Evolutionary conservation across 805 yeast species (phyloP), one percentile per base, ranked within the genome.

Genomic region (Myxozyma lipomycoides): DNA sequence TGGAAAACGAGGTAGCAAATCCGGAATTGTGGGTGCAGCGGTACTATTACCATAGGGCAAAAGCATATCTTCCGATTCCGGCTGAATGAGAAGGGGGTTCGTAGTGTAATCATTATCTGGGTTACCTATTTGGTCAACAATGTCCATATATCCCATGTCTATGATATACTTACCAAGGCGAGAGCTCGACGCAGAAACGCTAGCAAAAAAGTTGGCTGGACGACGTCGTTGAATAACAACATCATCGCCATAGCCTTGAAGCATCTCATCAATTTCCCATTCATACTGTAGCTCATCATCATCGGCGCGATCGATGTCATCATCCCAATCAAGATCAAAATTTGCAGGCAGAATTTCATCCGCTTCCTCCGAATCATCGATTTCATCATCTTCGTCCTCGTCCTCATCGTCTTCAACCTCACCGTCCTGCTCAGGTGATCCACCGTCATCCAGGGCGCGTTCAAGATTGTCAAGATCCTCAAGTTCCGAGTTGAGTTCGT

Each of bases 341-440:
- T n/a, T n/a, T 21, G 38, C 38, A 12, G 19, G 19, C 38, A 21
- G 6, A 35, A 35, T 35, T 10, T 17, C 61, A 34, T 53, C 57
- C n/a, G 19, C 43, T 12, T 53, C 61, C 9, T 62, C 68, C 6
- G 61, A 64, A 12, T 63, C 69, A n/a, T 64, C 68, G 35, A 61
- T 64, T 12, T 62, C 69, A n/a, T 64, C 68, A 37, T 61, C 67
- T 12, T 62, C 70, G 2, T 70, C 67, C 6, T 68, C 60, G 0
- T 69, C 70, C 2, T 69, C 66, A 46, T 69, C 72, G 67, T 69
- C 67, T 38, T 63, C 69, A 1, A 69, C 63, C 23, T 64, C 51
- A 3, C 38, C 48, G 39, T 52, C 56, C 24, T 52, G 58, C 22
- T 41, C 51, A 9, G 45, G 43, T 30, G 51, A 40, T n/a, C 28